A percentile compares a stretch with the other conserved stretches of the same genome.
Evolutionary conservation across 306 rosid species (phyloP).

Genomic region (Arachis stenosperma): DNA sequence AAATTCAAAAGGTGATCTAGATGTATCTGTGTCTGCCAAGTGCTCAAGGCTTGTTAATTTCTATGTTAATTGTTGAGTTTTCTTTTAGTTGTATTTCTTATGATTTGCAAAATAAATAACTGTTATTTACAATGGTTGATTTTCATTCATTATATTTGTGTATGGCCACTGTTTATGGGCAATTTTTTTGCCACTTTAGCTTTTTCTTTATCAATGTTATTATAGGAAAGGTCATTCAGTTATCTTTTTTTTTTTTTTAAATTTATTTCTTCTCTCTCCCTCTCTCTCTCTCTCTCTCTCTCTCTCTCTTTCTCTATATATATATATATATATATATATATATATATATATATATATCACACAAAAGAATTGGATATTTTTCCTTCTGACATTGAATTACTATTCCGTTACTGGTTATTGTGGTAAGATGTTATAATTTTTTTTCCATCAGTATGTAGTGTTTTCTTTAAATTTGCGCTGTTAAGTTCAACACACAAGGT

Average conservation of each 20-base stretch:
- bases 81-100: neutral
- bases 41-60: conserved; percentile 11
- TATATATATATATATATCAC: no score
- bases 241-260: no score
- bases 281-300: no score
- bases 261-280: no score
- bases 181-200: neutral
- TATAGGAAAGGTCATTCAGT: no score
- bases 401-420: neutral
- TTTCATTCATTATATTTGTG: conserved; percentile 25
- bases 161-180: neutral
- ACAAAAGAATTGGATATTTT: neutral
- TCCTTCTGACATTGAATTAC: neutral
- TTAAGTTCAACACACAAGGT: conserved; percentile 10
- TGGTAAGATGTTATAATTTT: conserved; percentile 13
- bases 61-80: neutral
- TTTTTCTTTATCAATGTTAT: neutral
- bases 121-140: conserved; percentile 19
- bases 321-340: no score
- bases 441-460: conserved; percentile 11
- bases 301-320: no score
- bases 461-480: conserved; percentile 19
- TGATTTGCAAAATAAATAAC: conserved; percentile 11
- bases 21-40: neutral
- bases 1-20: conserved; percentile 14